Percentiles rank a stretch among this genome's conserved stretches.
phyloP scores from a whole-genome alignment of 331 rosid genomes.

The Prunus yedoensis region DNA sequence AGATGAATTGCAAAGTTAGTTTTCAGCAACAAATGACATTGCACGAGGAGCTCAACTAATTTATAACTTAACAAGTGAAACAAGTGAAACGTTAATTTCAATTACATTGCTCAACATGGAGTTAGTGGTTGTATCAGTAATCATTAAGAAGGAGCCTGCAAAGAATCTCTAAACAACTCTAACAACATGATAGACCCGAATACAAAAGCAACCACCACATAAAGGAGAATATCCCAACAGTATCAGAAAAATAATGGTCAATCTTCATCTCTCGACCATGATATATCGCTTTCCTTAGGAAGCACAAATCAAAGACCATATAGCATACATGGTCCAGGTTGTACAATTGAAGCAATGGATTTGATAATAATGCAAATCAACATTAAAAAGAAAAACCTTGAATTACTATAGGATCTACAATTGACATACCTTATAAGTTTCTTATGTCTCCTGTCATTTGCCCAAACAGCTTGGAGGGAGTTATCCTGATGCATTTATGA shows the following conservation, averaged over 20 bases:
- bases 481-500: conserved; percentile 50
- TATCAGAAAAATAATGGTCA: neutral
- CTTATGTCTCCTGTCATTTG: conserved; percentile 20
- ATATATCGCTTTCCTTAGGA: neutral
- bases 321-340: neutral
- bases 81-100: neutral
- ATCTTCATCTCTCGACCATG: neutral
- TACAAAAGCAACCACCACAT: conserved; percentile 6
- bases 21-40: neutral
- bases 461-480: conserved; percentile 76
- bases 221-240: neutral
- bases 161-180: neutral
- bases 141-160: neutral
- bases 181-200: neutral
- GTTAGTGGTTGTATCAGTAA: neutral
- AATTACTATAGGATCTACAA: neutral
- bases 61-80: neutral
- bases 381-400: neutral
- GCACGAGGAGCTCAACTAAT: neutral
- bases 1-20: neutral
- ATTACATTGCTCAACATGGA: neutral
- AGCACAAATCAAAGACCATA: neutral
- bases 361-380: neutral
- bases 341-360: neutral
- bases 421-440: conserved; percentile 41